Evolutionary conservation across 305 asterid genomes (phyloP).

Genomic region (Fraxinus floribunda): DNA sequence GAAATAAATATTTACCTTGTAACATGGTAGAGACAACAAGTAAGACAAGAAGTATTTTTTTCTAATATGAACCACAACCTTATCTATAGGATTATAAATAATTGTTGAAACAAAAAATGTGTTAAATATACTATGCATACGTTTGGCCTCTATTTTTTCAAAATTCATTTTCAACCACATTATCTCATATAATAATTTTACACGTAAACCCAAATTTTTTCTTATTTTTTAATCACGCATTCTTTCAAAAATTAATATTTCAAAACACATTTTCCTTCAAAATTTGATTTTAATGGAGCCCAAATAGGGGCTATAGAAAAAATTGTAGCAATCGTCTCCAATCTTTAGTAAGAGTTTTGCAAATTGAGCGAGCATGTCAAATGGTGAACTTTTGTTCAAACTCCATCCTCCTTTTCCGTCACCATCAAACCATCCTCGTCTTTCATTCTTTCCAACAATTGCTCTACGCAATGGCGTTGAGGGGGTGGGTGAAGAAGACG

Average conservation of each 20-base stretch:
- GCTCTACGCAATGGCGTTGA: background rate
- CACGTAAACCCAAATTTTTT: too few species aligned
- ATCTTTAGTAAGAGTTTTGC: background rate
- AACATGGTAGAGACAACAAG: background rate
- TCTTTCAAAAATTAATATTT: too few species aligned
- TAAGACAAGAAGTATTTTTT: background rate
- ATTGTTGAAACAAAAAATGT: background rate
- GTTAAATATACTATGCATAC: background rate
- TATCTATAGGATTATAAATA: background rate
- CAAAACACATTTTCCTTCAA: too few species aligned
- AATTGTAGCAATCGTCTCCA: background rate
- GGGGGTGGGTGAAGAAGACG: background rate
- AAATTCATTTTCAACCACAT: too few species aligned
- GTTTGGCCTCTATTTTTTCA: too few species aligned
- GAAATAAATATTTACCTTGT: background rate
- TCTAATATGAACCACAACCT: background rate
- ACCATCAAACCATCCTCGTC: background rate
- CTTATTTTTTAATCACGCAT: too few species aligned
- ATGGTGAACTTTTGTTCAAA: background rate
- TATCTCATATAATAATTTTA: too few species aligned
- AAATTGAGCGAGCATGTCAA: background rate
- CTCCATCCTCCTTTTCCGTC: background rate
- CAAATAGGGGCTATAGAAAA: background rate
- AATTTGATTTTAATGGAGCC: too few species aligned
- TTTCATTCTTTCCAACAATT: background rate